Base-by-base conservation (phyloP, 257 asterid species). In the Avicennia marina region DNA sequence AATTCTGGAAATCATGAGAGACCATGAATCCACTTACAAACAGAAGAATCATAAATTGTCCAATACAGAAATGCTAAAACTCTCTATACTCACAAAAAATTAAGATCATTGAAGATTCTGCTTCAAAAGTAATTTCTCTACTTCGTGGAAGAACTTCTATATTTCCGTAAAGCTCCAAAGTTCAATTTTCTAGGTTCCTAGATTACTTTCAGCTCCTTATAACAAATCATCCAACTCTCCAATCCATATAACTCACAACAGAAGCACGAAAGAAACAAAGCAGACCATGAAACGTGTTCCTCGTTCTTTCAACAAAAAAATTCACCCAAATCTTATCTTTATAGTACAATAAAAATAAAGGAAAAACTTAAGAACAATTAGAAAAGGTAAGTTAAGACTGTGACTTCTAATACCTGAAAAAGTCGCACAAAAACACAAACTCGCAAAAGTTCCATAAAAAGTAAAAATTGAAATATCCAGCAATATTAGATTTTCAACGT, bases 211-310 rank as follows among this genome's bases (percentile, higher is more conserved):
- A n/a, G n/a, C n/a, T n/a, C n/a, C n/a, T n/a, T n/a, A n/a, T n/a
- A n/a, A n/a, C n/a, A n/a, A n/a, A n/a, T n/a, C n/a, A n/a, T n/a
- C n/a, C n/a, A n/a, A n/a, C n/a, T n/a, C n/a, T n/a, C n/a, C n/a
- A n/a, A n/a, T n/a, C 7, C 33, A 29, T 7, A 29, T 2, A 34
- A 4, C 33, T 47, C 15, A 32, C 52, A 27, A 41, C 9, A 22
- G 53, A 56, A 44, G 43, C 70, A 51, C 36, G 16, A 17, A 11
- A 62, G 7, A 26, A 42, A 1, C 24, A 33, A 33, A 49, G 11
- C 11, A 7, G 33, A 29, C 33, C 7, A 29, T 29, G 7, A 3
- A 29, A 29, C 33, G 7, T 2, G 3, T 29, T 46, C 22, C 22
- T 15, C 39, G 12, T 3, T 11, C 12, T 11, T 3, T 47, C 7